Percentiles rank a stretch among this genome's conserved stretches.
Evolutionary conservation across 768 basidiomycete species (phyloP).

Genomic region (Suillus placidus): DNA sequence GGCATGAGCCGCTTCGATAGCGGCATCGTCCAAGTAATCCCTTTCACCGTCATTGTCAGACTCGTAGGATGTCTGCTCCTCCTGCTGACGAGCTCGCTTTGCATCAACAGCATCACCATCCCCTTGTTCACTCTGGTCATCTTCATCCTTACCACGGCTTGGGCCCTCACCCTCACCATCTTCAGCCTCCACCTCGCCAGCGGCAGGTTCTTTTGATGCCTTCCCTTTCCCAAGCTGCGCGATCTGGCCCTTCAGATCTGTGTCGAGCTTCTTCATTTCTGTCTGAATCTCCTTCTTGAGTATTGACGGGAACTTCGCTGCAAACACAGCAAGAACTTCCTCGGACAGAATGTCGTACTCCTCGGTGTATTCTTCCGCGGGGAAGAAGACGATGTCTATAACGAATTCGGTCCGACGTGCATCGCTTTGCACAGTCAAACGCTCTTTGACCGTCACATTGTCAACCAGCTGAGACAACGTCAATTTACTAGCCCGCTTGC

Average conservation of each 20-base stretch:
- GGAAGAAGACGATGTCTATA: constrained; percentile 84
- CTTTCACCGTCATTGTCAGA: constrained; percentile 52
- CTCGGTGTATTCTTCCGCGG: constrained; percentile 74
- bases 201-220: constrained; percentile 44
- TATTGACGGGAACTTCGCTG: constrained; percentile 71
- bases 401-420: constrained; percentile 79
- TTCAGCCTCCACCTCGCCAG: constrained; percentile 48
- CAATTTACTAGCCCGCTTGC: constrained; percentile 85
- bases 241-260: constrained; percentile 77
- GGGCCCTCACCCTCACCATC: constrained; percentile 52
- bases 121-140: constrained; percentile 74
- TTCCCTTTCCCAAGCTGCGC: constrained; percentile 85
- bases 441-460: constrained; percentile 78
- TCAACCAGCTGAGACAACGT: constrained; percentile 89
- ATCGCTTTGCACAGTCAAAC: constrained; percentile 63
- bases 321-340: constrained; percentile 76
- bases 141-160: constrained; percentile 48
- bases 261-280: constrained; percentile 86
- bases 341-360: constrained; percentile 78
- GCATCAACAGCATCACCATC: constrained; percentile 83
- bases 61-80: constrained; percentile 77
- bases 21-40: constrained; percentile 53
- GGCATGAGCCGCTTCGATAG: constrained; percentile 65
- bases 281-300: constrained; percentile 84
- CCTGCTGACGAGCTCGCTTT: constrained; percentile 70